Base-by-base conservation (phyloP, 2,329 filamentous ascomycete genomes). In the Daldinia sp. region DNA sequence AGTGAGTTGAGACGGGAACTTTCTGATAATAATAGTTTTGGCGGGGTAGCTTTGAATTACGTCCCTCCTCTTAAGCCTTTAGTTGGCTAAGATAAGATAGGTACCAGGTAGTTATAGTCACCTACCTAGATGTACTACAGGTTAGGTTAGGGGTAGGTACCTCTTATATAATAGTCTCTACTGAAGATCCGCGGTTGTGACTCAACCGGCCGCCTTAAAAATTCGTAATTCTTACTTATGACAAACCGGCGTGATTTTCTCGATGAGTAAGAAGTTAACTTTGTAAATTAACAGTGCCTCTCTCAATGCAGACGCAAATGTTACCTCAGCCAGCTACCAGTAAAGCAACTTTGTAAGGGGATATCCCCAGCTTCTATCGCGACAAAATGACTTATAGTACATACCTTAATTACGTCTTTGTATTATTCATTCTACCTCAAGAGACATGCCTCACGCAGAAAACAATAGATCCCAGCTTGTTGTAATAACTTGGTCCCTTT, bases 21-120 rank as follows among this genome's bases (percentile, higher is more conserved):
- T 23, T 41, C 50, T 33, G 51, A 26, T 28, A 54, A 58, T 7
- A 15, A 50, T 51, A 26, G 44, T 28, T 69, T 67, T 70, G 57
- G 68, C 54, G 68, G 68, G 68, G 68, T 67, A 67, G 65, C 51
- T 54, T 37, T 33, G 28, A 51, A 51, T 42, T 42, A 18, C 15
- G 2, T 48, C 5, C 15, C 13, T 6, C 7, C 39, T 42, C 5
- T 26, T 46, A 48, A 13, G 12, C n/a, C 9, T 23, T 44, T 28
- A 48, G 20, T 33, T 33, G 30, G 30, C 30, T 10, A 37, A 39
- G 35, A 48, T 48, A 48, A 48, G 42, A 46, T 46, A 46, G 20
- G 20, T 1, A 23, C 20, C 20, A n/a, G n/a, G n/a, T 23, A 46
- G 3, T 15, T 15, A n/a, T n/a, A 39, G 37, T 39, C 15, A 26